phyloP scores from a whole-genome alignment of 176 grass and related monocot species.

The Zea luxurians region DNA sequence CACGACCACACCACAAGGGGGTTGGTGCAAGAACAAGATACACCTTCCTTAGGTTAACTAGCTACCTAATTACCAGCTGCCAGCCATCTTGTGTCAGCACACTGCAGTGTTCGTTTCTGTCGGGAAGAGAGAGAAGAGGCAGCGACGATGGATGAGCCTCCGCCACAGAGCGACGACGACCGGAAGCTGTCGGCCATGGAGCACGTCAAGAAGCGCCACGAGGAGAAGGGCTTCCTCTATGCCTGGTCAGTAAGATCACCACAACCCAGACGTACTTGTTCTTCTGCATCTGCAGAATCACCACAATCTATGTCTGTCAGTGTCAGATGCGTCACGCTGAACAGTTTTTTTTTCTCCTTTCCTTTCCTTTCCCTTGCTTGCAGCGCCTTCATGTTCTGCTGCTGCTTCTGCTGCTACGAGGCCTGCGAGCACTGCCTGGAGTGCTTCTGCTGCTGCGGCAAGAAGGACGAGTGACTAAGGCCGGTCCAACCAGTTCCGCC shows the following conservation, averaged over 20 bases:
- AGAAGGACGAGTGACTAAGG: constrained; percentile 50
- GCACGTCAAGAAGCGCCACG: constrained; percentile 59
- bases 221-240: constrained; percentile 78
- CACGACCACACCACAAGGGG: neutral
- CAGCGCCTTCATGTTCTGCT: constrained; percentile 61
- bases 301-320: neutral
- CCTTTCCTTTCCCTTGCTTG: neutral
- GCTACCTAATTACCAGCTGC: neutral
- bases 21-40: constrained; percentile 14
- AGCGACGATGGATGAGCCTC: constrained; percentile 12
- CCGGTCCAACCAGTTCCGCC: neutral
- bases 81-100: neutral
- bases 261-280: neutral
- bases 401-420: constrained; percentile 76
- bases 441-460: constrained; percentile 57
- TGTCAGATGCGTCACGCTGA: no score
- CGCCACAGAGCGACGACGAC: constrained; percentile 31
- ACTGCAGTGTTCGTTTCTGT: constrained; percentile 19
- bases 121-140: neutral
- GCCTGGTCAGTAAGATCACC: constrained; percentile 50
- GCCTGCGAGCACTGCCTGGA: constrained; percentile 61
- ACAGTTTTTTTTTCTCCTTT: no score
- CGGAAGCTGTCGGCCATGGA: constrained; percentile 50
- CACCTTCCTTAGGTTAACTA: neutral
- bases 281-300: neutral